Evolutionary conservation across 345 rosid genomes (phyloP).

Genomic region (Eutrema heterophyllum): DNA sequence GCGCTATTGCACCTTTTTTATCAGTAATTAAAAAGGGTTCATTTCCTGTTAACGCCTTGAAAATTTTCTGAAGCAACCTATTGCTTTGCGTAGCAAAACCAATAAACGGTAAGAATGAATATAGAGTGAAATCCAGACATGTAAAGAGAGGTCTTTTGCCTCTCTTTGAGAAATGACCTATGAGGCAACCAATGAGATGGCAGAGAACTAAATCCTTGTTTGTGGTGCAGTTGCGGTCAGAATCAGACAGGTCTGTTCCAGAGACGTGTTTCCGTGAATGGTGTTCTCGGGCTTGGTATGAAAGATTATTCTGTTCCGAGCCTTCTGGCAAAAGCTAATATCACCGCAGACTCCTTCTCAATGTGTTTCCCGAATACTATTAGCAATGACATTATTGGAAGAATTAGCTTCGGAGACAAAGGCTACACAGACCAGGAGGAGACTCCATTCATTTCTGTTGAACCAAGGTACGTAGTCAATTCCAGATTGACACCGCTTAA

Average conservation of each 20-base stretch:
- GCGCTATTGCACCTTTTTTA: too few relatives aligned
- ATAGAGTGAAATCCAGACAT: background rate
- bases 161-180: background rate
- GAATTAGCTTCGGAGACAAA: constrained; percentile 88
- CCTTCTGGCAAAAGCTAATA: constrained; percentile 57
- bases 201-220: background rate
- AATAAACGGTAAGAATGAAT: too few relatives aligned
- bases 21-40: too few relatives aligned
- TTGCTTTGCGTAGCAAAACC: too few relatives aligned
- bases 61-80: background rate
- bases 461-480: constrained; percentile 38
- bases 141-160: background rate
- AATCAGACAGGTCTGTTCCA: constrained; percentile 69
- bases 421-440: constrained; percentile 70
- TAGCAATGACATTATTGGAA: constrained; percentile 52
- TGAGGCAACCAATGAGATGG: background rate
- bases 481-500: background rate
- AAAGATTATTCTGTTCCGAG: constrained; percentile 70
- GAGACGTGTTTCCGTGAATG: constrained; percentile 55
- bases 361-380: constrained; percentile 59
- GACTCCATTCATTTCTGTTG: constrained; percentile 61
- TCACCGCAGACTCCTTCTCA: constrained; percentile 72
- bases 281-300: constrained; percentile 88
- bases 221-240: constrained; percentile 68
- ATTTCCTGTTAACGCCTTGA: too few relatives aligned